Evolutionary conservation across 139 green algal species (phyloP), one percentile per base, ranked within the genome.

Genomic region (Chlorella sp.): DNA sequence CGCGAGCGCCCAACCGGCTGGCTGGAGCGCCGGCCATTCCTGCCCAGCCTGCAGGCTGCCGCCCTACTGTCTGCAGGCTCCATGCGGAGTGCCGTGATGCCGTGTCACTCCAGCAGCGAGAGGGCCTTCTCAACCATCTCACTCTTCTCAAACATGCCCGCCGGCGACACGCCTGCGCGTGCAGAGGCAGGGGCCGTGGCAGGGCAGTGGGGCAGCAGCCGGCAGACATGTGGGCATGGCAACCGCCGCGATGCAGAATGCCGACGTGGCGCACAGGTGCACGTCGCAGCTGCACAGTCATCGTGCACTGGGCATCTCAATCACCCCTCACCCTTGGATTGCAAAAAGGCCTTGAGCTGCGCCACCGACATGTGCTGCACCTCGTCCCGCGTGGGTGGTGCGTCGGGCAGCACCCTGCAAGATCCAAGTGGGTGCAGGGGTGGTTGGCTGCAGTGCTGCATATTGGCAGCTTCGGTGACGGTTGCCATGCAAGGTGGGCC

Each of bases 301-400:
- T n/a, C n/a, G n/a, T n/a, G n/a, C n/a, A 19, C 28, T 32, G 28
- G 9, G 28, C 26, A 68, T 19, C 4, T 32, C 4, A 8, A 68
- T 8, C 5, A 6, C 26, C 5, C 5, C 26, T 11, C 32, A 43
- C n/a, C 54, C 76, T 70, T 82, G 51, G 34, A 36, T 32, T 32
- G 41, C 40, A 88, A 70, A 58, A 88, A 85, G 28, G 67, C 44
- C 56, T 80, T 80, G 28, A 88, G 69, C 84, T 85, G 44, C 58
- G 41, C 62, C 3, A 56, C 84, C 11, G 69, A 78, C 75, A 88
- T 84, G 32, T 26, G 43, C 41, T 76, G 17, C 32, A 88, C 75
- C 19, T 88, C 84, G 24, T 60, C 68, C 40, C 34, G 51, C 26
- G 24, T 83, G 3, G 67, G 80, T 16, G 67, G 20, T 26, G 58